phyloP scores from a whole-genome alignment of 805 yeast species.

The Lipomyces oligophaga region DNA sequence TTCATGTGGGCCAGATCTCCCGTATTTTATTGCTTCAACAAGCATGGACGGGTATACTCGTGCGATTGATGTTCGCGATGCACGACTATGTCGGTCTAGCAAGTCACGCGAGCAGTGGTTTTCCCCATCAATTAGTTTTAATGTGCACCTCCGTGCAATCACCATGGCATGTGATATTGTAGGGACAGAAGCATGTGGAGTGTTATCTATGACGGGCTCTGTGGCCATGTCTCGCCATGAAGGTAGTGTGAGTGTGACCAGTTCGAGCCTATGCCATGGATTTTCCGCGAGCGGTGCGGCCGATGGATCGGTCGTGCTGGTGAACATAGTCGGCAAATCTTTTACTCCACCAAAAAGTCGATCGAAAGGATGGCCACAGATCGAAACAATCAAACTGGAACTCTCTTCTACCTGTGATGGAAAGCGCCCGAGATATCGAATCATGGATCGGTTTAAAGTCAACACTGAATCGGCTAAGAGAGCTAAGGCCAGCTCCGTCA shows the following conservation, averaged over 20 bases:
- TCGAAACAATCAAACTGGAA: constrained; percentile 7
- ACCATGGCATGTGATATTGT: constrained; percentile 6
- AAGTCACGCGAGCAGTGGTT: constrained; percentile 8
- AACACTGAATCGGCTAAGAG: neutral
- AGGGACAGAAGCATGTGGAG: neutral
- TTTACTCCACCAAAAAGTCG: constrained; percentile 1
- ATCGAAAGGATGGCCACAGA: constrained; percentile 15
- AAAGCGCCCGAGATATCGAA: constrained; percentile 14
- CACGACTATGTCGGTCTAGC: constrained; percentile 5
- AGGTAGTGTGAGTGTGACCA: constrained; percentile 20
- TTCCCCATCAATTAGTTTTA: neutral
- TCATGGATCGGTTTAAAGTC: constrained; percentile 18
- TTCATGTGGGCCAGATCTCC: constrained; percentile 2
- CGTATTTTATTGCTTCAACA: constrained; percentile 9
- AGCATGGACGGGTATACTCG: constrained; percentile 19
- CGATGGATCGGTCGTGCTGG: constrained; percentile 24
- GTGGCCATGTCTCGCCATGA: constrained; percentile 1
- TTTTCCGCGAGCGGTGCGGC: constrained; percentile 20
- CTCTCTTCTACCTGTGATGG: neutral
- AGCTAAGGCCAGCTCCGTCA: neutral
- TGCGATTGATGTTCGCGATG: constrained; percentile 19
- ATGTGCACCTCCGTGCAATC: constrained; percentile 1
- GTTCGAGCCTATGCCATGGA: constrained; percentile 21
- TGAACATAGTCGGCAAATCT: constrained; percentile 13
- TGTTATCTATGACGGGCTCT: neutral